phyloP scores from a whole-genome alignment of 345 rosid species.

The Schrenkiella parvula region DNA sequence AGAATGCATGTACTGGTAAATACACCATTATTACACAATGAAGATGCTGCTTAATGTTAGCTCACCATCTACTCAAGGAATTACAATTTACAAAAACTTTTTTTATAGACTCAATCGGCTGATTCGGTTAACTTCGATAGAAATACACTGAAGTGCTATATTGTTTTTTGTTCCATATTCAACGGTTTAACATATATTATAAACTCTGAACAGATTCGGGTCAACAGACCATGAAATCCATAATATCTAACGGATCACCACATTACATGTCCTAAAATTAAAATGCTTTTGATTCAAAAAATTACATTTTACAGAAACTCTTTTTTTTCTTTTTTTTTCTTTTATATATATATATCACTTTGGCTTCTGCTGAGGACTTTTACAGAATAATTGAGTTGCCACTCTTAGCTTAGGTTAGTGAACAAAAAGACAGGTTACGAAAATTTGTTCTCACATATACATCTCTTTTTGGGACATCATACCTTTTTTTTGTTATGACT shows the following conservation, averaged over 20 bases:
- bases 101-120: too few species aligned
- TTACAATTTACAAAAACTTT: neutral
- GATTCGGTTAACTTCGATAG: too few species aligned
- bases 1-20: neutral
- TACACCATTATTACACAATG: neutral
- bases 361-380: neutral
- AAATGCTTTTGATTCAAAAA: too few species aligned
- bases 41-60: neutral
- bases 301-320: neutral
- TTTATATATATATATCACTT: neutral
- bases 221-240: too few species aligned
- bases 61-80: neutral
- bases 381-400: constrained; percentile 16
- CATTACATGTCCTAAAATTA: too few species aligned
- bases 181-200: too few species aligned
- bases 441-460: constrained; percentile 17
- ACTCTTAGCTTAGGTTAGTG: constrained; percentile 5
- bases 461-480: constrained; percentile 1
- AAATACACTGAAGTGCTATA: too few species aligned
- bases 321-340: neutral
- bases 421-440: constrained; percentile 9
- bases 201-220: too few species aligned
- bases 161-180: too few species aligned
- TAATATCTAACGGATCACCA: too few species aligned
- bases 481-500: neutral